These are phyloP conservation scores for Hanseniaspora occidentalis DNA, from an alignment of 805 yeast genomes.

Conservation along the genomic window DNA sequence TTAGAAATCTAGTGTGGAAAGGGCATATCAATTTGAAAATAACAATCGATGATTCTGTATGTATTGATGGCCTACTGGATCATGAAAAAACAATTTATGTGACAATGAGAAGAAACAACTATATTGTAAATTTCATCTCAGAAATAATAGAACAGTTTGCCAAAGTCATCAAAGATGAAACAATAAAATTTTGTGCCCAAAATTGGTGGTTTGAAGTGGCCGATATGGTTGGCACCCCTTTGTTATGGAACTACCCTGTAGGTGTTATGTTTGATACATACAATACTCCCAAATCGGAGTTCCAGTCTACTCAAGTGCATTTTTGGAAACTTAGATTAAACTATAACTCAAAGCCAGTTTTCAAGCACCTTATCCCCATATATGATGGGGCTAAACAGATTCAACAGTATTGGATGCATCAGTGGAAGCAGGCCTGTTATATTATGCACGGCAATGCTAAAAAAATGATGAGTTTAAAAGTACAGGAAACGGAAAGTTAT, in stretches of 20 bases:
- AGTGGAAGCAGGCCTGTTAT: slow-evolving; percentile 70
- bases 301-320: slow-evolving; percentile 8
- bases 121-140: slow-evolving; percentile 34
- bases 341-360: slow-evolving; percentile 30
- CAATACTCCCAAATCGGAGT: background rate
- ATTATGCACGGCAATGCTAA: slow-evolving; percentile 69
- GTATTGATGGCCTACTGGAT: slow-evolving; percentile 11
- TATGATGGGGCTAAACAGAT: slow-evolving; percentile 23
- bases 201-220: slow-evolving; percentile 52
- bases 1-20: slow-evolving; percentile 37
- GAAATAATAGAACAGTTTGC: slow-evolving; percentile 29
- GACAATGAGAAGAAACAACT: slow-evolving; percentile 34
- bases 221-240: slow-evolving; percentile 37
- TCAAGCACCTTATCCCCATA: slow-evolving; percentile 31
- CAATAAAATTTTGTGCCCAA: background rate
- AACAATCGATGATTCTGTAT: slow-evolving; percentile 13
- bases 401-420: slow-evolving; percentile 53
- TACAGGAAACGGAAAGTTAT: slow-evolving; percentile 40
- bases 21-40: slow-evolving; percentile 39
- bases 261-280: slow-evolving; percentile 52
- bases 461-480: slow-evolving; percentile 65
- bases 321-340: slow-evolving; percentile 39
- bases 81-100: slow-evolving; percentile 14
- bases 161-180: slow-evolving; percentile 20
- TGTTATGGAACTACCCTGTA: slow-evolving; percentile 68